phyloP scores from a whole-genome alignment of 2,329 filamentous ascomycete genomes.

The Epichloe brachyelytri region DNA sequence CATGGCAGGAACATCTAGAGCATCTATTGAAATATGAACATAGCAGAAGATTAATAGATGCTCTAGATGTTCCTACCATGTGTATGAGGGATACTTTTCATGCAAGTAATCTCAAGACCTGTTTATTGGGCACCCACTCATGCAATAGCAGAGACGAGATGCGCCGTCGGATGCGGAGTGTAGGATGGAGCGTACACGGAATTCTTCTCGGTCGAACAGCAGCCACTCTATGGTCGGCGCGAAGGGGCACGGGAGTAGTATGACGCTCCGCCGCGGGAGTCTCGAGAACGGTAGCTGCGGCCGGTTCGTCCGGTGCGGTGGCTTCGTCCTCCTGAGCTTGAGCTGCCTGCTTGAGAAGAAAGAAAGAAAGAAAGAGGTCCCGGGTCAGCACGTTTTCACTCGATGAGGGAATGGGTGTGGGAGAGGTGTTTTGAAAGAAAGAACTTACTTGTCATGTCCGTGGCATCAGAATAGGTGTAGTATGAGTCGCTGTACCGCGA shows the following conservation, averaged over 20 bases:
- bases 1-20: too few relatives aligned
- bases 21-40: too few relatives aligned
- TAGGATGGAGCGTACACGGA: not conserved
- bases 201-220: not conserved
- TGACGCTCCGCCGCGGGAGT: conserved; percentile 2
- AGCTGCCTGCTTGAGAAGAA: conserved; percentile 7
- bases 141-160: not conserved
- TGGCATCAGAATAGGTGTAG: conserved; percentile 37
- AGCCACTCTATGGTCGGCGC: conserved; percentile 2
- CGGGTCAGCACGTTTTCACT: not conserved
- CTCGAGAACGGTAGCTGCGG: conserved; percentile 4
- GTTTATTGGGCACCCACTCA: not conserved
- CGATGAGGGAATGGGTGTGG: not conserved
- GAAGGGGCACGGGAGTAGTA: conserved; percentile 4
- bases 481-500: conserved; percentile 40
- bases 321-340: conserved; percentile 12
- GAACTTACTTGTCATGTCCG: conserved; percentile 34
- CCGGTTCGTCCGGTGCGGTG: conserved; percentile 5
- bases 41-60: too few relatives aligned
- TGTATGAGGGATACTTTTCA: too few relatives aligned
- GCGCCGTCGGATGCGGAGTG: not conserved
- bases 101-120: too few relatives aligned
- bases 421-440: not conserved
- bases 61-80: too few relatives aligned
- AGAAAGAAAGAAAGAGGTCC: not conserved